Percentiles rank a stretch among this genome's conserved stretches.
phyloP scores from a whole-genome alignment of 73 alveolate genomes.

The Paramecium sexaurelia region DNA sequence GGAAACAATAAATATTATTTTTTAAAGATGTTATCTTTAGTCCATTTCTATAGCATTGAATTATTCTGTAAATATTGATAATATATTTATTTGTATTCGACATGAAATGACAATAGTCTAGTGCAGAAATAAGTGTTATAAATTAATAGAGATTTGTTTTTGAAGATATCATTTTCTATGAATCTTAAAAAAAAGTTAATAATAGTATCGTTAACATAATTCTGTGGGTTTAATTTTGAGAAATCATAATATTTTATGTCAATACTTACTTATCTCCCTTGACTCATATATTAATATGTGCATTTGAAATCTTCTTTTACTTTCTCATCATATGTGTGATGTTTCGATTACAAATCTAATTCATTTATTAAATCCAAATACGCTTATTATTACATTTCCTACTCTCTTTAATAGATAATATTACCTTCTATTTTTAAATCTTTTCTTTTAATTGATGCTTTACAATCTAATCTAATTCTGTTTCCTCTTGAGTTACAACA shows the following conservation, averaged over 20 bases:
- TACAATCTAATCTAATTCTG: conserved; percentile 1
- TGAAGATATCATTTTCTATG: conserved; percentile 36
- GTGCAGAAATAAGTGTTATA: conserved; percentile 41
- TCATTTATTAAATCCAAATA: neutral
- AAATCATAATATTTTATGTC: conserved; percentile 48
- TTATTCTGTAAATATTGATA: neutral
- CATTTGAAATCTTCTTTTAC: conserved; percentile 53
- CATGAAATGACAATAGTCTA: neutral
- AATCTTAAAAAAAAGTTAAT: conserved; percentile 45
- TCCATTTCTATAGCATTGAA: conserved; percentile 2
- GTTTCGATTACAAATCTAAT: conserved; percentile 1
- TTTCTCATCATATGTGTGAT: conserved; percentile 25
- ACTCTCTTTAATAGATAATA: neutral
- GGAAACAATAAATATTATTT: conserved; percentile 21
- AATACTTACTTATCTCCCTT: neutral
- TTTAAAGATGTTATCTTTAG: conserved; percentile 6
- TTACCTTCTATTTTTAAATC: conserved; percentile 14
- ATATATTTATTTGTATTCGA: neutral
- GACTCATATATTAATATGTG: neutral
- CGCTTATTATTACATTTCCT: conserved; percentile 1
- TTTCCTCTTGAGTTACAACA: neutral
- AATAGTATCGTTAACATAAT: conserved; percentile 52
- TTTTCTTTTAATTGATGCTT: conserved; percentile 13
- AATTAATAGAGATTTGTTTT: neutral
- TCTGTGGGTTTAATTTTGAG: neutral